Conservation (phyloP, 2,329 filamentous ascomycete species). For the Xylaria sp. region DNA sequence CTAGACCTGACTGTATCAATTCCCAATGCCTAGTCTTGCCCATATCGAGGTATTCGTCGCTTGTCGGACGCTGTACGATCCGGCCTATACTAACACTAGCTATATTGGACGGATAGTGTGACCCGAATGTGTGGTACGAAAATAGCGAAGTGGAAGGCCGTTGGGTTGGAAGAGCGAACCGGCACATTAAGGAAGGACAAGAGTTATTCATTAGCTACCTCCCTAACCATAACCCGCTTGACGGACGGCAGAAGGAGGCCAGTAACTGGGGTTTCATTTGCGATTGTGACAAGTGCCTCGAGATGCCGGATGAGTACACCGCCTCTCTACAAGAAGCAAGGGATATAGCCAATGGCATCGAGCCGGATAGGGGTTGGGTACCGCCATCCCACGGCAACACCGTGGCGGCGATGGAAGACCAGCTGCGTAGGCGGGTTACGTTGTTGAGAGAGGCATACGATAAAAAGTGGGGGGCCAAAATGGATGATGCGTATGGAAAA, state of each 20-base stretch:
- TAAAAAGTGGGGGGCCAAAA: no score
- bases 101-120: not conserved
- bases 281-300: not conserved
- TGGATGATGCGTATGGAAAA: not conserved
- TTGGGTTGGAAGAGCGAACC: conserved; percentile 7
- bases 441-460: not conserved
- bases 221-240: not conserved
- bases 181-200: conserved; percentile 4
- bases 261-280: conserved; percentile 1
- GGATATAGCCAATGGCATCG: not conserved
- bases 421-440: not conserved
- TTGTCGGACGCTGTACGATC: not conserved
- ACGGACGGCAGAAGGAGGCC: not conserved
- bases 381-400: not conserved
- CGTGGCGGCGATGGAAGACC: not conserved
- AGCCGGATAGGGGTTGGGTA: not conserved
- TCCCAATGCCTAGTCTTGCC: not conserved
- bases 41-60: not conserved
- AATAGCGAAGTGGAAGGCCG: not conserved
- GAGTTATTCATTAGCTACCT: conserved; percentile 8
- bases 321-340: conserved; percentile 4
- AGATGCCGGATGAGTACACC: conserved; percentile 4
- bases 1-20: not conserved
- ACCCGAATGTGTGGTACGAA: conserved; percentile 11
- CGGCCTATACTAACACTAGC: not conserved